Evolutionary conservation across 306 rosid species (phyloP).

Genomic region (Coriaria nepalensis): DNA sequence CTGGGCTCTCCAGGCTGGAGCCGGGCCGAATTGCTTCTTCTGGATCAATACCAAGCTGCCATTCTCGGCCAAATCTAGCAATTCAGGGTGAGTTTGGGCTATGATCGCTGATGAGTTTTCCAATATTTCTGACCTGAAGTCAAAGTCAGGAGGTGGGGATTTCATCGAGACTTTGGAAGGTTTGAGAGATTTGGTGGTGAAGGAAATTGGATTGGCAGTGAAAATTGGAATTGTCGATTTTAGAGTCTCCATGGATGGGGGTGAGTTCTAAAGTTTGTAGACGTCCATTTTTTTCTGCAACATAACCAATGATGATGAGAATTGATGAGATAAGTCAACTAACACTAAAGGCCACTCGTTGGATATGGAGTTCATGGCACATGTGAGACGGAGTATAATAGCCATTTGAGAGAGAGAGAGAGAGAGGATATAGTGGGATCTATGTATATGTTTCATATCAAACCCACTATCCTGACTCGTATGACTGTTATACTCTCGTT

Average conservation of each 20-base stretch:
- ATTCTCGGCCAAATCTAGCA: constrained; percentile 63
- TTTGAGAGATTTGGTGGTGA: constrained; percentile 16
- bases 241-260: constrained; percentile 36
- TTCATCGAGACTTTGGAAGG: constrained; percentile 40
- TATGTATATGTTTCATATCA: no score
- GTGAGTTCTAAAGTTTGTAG: not conserved
- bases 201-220: constrained; percentile 26
- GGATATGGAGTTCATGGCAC: no score
- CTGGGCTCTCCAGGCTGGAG: constrained; percentile 60
- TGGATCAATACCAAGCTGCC: constrained; percentile 65
- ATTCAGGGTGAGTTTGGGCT: constrained; percentile 47
- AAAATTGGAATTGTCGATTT: constrained; percentile 45
- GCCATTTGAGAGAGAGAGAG: no score
- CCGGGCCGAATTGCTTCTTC: constrained; percentile 61
- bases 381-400: no score
- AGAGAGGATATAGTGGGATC: no score
- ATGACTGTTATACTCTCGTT: no score
- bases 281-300: not conserved
- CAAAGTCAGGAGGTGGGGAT: constrained; percentile 60
- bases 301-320: not conserved
- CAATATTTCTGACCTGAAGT: constrained; percentile 46
- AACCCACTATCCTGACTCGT: no score
- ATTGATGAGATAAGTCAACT: not conserved
- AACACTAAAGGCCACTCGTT: no score
- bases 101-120: constrained; percentile 42